Conservation (phyloP, 306 rosid genomes). For the Begonia fuchsioides region DNA sequence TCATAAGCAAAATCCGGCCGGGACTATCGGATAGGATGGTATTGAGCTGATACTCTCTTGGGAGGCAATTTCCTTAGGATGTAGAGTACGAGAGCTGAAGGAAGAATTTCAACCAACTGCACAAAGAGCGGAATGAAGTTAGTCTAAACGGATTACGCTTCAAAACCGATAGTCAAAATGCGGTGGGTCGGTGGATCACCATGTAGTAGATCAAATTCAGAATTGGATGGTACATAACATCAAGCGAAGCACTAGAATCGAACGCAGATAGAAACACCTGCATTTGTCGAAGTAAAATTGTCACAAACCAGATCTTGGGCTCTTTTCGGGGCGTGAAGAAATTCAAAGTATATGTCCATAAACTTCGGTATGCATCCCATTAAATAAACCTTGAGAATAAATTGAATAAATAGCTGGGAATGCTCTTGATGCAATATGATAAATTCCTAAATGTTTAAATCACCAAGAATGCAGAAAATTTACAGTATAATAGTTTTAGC, state of each 20-base stretch:
- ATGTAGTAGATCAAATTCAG: slow-evolving; percentile 64
- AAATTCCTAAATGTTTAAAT: no score
- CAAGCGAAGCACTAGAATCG: slow-evolving; percentile 65
- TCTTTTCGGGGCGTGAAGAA: no score
- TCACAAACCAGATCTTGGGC: no score
- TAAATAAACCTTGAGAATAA: no score
- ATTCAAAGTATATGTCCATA: no score
- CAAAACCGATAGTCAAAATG: neutral
- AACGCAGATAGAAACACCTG: slow-evolving; percentile 72
- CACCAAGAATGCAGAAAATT: no score
- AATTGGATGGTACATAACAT: slow-evolving; percentile 51
- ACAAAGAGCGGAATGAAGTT: slow-evolving; percentile 13
- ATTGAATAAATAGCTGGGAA: no score
- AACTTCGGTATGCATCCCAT: no score
- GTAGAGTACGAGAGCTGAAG: slow-evolving; percentile 85
- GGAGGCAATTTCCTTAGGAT: slow-evolving; percentile 90
- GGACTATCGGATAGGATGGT: slow-evolving; percentile 58
- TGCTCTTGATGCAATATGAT: no score
- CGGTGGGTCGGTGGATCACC: slow-evolving; percentile 29
- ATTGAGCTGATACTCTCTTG: slow-evolving; percentile 80
- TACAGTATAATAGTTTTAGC: no score
- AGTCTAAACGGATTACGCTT: slow-evolving; percentile 7
- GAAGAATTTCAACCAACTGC: slow-evolving; percentile 90
- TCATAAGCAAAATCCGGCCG: neutral
- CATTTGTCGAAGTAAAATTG: no score